These are phyloP conservation scores for Dioscorea cayenensis DNA, from an alignment of 116 monocot genomes.

Conservation along the genomic window DNA sequence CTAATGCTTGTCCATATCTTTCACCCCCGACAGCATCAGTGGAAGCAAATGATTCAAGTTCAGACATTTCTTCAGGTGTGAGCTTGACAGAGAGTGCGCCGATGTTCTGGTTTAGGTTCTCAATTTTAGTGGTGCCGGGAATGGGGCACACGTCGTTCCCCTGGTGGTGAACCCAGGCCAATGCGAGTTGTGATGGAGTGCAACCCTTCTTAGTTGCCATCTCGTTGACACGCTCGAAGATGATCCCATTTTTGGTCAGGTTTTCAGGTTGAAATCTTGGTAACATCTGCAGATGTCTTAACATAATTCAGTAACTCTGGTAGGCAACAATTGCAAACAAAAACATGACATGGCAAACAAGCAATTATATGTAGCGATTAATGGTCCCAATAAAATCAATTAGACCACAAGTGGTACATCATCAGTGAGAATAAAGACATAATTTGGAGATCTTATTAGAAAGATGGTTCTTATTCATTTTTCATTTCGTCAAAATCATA, in stretches of 20 bases:
- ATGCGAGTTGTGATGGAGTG: constrained; percentile 62
- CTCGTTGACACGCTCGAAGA: constrained; percentile 46
- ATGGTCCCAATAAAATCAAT: too few species aligned
- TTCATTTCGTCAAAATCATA: too few species aligned
- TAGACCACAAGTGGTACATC: too few species aligned
- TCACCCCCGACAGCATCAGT: not conserved
- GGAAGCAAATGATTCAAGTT: constrained; percentile 30
- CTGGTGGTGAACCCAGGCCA: constrained; percentile 68
- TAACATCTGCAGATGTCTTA: constrained; percentile 16
- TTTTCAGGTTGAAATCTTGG: constrained; percentile 48
- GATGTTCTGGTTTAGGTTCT: constrained; percentile 61
- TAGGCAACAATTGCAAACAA: not conserved
- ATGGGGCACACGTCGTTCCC: constrained; percentile 52
- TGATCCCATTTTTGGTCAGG: constrained; percentile 24
- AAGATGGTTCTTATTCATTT: too few species aligned
- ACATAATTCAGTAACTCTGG: not conserved
- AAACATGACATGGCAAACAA: too few species aligned
- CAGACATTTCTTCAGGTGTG: constrained; percentile 43
- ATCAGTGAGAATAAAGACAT: too few species aligned
- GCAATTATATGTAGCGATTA: too few species aligned
- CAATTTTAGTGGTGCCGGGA: constrained; percentile 51
- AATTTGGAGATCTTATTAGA: too few species aligned
- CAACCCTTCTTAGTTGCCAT: constrained; percentile 55
- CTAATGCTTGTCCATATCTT: not conserved
- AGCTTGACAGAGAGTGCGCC: constrained; percentile 47